Conservation (phyloP, 163 green algal genomes). For the Chlorella variabilis region DNA sequence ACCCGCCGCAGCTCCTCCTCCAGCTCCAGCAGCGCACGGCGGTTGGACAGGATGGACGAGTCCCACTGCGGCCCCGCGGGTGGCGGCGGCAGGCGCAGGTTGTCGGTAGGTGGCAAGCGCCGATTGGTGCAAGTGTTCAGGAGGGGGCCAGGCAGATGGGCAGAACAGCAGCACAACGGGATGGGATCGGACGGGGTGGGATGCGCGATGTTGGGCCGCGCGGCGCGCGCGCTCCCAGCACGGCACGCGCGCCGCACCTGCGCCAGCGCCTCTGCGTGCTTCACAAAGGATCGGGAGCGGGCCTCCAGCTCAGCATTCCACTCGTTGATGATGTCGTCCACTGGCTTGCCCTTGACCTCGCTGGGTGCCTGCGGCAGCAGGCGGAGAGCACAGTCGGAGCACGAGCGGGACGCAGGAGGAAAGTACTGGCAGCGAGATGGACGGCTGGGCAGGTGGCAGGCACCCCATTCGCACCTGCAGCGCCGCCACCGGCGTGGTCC, state of each 20-base stretch:
- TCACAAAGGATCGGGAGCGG: conserved; percentile 78
- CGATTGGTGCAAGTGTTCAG: no score
- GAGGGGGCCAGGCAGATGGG: not conserved
- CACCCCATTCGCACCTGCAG: conserved; percentile 21
- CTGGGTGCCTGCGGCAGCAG: conserved; percentile 49
- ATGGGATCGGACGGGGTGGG: no score
- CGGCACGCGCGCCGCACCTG: not conserved
- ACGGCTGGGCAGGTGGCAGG: not conserved
- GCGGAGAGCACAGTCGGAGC: not conserved
- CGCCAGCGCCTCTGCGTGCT: conserved; percentile 76
- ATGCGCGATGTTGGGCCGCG: not conserved
- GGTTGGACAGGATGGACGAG: conserved; percentile 82
- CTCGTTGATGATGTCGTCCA: conserved; percentile 83
- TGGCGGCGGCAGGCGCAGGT: not conserved
- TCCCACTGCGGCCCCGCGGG: conserved; percentile 71
- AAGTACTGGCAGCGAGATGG: not conserved
- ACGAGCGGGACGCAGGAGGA: not conserved
- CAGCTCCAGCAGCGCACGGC: conserved; percentile 72
- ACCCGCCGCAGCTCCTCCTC: conserved; percentile 74
- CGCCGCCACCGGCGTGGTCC: conserved; percentile 6
- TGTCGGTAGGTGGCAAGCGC: no score
- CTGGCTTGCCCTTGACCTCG: conserved; percentile 64
- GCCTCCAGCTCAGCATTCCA: conserved; percentile 86
- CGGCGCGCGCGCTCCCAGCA: not conserved
- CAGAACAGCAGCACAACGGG: not conserved